Evolutionary conservation across 352 stramenopile genomes (phyloP).

Genomic region (Pythium phragmitis): DNA sequence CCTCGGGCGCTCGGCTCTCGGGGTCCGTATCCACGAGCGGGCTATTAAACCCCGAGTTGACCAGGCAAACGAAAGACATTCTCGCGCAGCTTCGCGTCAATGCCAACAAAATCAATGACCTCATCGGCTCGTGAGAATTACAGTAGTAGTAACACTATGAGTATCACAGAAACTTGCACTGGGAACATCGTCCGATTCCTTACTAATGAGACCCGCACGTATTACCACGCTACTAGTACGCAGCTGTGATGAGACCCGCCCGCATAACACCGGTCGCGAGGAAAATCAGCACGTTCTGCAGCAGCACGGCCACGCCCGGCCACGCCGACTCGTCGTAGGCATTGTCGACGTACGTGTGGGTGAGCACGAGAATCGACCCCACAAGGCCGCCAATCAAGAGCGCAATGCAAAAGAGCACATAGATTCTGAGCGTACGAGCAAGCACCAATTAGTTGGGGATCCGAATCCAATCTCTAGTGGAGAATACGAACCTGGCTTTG

Average conservation of each 20-base stretch:
- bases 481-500: constrained; percentile 35
- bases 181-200: too few relatives aligned
- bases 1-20: constrained; percentile 10
- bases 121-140: constrained; percentile 36
- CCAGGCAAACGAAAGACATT: constrained; percentile 54
- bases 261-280: constrained; percentile 62
- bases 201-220: too few relatives aligned
- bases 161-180: too few relatives aligned
- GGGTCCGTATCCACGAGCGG: constrained; percentile 27
- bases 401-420: constrained; percentile 54
- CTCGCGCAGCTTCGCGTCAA: constrained; percentile 60
- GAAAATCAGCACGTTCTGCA: constrained; percentile 63
- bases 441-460: too few relatives aligned
- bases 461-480: too few relatives aligned
- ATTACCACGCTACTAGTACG: background rate
- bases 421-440: constrained; percentile 29
- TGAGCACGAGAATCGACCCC: constrained; percentile 56
- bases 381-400: constrained; percentile 41
- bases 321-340: constrained; percentile 51
- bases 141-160: too few relatives aligned
- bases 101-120: constrained; percentile 72
- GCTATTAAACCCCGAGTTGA: constrained; percentile 55
- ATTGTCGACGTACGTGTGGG: constrained; percentile 60
- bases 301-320: constrained; percentile 54
- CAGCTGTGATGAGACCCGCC: constrained; percentile 38